Evolutionary conservation across 805 yeast species (phyloP).

Genomic region (Wickerhamiella qilinensis): DNA sequence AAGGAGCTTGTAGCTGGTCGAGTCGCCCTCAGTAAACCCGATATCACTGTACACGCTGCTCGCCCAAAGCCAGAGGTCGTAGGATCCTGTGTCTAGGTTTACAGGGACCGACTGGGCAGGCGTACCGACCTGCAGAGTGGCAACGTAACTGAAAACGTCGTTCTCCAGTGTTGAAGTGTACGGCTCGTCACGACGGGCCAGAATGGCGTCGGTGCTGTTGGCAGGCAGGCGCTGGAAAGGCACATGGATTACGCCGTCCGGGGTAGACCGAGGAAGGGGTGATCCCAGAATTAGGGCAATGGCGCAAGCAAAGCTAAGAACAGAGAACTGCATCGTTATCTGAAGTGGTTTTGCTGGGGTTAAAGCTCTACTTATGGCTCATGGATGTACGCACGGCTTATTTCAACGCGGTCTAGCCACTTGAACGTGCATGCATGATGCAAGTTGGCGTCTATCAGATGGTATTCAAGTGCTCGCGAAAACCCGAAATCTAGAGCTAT

Average conservation of each 20-base stretch:
- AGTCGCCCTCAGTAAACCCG: conserved; percentile 14
- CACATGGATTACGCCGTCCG: background rate
- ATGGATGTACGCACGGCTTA: too few species aligned
- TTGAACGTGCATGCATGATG: too few species aligned
- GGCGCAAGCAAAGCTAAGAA: too few species aligned
- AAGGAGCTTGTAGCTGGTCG: conserved; percentile 11
- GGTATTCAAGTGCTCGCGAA: too few species aligned
- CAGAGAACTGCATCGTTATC: too few species aligned
- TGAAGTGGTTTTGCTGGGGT: too few species aligned
- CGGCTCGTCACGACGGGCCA: background rate
- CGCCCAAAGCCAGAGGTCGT: conserved; percentile 39
- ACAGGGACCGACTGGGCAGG: conserved; percentile 34
- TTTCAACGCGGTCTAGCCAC: too few species aligned
- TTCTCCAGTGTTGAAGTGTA: conserved; percentile 4
- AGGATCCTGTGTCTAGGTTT: conserved; percentile 53
- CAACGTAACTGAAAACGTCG: conserved; percentile 8
- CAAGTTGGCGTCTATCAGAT: too few species aligned
- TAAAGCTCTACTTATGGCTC: too few species aligned
- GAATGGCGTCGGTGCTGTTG: background rate
- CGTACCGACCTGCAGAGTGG: conserved; percentile 31
- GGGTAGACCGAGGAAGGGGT: background rate
- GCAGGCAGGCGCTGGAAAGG: background rate
- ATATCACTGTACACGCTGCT: background rate
- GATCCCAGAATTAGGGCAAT: too few species aligned
- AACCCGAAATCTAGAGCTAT: too few species aligned